Evolutionary conservation across 2,329 filamentous ascomycete genomes (phyloP).

Genomic region (Colletotrichum sp.): DNA sequence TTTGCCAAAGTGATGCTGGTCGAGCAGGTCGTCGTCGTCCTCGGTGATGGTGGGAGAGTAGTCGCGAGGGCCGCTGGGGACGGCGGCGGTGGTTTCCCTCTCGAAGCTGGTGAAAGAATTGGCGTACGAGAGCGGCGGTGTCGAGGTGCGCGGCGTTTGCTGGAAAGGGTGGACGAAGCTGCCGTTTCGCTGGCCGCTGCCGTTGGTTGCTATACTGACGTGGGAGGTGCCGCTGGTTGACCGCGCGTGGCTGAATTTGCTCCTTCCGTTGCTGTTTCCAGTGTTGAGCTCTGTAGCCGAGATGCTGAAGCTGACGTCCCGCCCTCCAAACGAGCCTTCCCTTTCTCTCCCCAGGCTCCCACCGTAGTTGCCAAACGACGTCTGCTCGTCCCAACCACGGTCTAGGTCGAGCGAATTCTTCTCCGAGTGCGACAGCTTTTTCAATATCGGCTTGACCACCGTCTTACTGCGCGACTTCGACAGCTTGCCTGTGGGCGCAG

Average conservation of each 20-base stretch:
- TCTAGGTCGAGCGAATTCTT: constrained; percentile 69
- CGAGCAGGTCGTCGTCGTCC: constrained; percentile 46
- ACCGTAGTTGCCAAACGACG: constrained; percentile 11
- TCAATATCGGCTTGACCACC: constrained; percentile 66
- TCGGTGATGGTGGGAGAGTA: constrained; percentile 62
- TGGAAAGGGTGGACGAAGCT: constrained; percentile 69
- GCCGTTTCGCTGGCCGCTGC: constrained; percentile 51
- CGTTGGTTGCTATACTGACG: constrained; percentile 59
- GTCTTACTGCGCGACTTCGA: constrained; percentile 52
- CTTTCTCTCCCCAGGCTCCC: constrained; percentile 29
- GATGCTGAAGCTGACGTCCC: constrained; percentile 54
- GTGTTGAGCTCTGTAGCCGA: constrained; percentile 35
- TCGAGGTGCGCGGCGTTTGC: constrained; percentile 65
- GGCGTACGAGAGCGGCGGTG: constrained; percentile 63
- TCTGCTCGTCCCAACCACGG: constrained; percentile 40
- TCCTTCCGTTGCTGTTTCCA: constrained; percentile 26
- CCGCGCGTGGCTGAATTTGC: constrained; percentile 59
- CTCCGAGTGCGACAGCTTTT: constrained; percentile 62
- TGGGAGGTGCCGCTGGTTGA: constrained; percentile 65
- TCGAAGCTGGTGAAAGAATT: constrained; percentile 60
- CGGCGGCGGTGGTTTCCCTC: constrained; percentile 25
- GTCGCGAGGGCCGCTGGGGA: constrained; percentile 42
- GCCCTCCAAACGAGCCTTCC: constrained; percentile 24
- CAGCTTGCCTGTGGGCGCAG: constrained; percentile 39
- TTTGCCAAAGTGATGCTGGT: constrained; percentile 1